Evolutionary conservation across 2,329 filamentous ascomycete genomes (phyloP).

Genomic region (Penicillium sp.): DNA sequence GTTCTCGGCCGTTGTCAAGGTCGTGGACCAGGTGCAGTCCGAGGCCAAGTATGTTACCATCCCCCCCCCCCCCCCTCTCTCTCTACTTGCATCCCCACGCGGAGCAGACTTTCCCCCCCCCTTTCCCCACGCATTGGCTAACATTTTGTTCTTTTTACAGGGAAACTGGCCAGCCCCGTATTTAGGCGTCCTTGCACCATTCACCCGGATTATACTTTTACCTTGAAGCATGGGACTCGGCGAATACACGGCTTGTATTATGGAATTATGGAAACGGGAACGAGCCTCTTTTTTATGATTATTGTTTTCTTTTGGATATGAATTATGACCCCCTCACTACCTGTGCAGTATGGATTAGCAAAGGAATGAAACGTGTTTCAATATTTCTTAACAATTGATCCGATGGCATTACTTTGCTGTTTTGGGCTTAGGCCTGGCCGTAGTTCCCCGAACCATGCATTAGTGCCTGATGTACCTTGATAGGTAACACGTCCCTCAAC

Average conservation of each 20-base stretch:
- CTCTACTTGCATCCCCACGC: not conserved
- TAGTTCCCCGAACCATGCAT: slow-evolving; percentile 7
- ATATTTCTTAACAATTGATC: not conserved
- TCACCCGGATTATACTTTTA: slow-evolving; percentile 18
- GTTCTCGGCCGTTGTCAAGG: slow-evolving; percentile 73
- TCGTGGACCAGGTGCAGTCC: slow-evolving; percentile 82
- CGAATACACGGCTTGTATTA: slow-evolving; percentile 40
- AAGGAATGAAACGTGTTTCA: slow-evolving; percentile 11
- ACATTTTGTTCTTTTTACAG: slow-evolving; percentile 28
- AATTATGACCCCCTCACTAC: slow-evolving; percentile 18
- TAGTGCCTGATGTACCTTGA: slow-evolving; percentile 1
- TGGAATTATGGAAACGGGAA: slow-evolving; percentile 19
- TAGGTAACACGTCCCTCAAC: not conserved
- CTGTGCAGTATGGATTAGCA: slow-evolving; percentile 23
- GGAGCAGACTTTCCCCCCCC: not conserved
- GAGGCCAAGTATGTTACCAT: slow-evolving; percentile 45
- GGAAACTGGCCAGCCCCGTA: slow-evolving; percentile 38
- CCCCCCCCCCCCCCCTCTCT: not conserved
- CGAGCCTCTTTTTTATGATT: slow-evolving; percentile 28
- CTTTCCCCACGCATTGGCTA: slow-evolving; percentile 12
- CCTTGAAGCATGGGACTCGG: slow-evolving; percentile 40
- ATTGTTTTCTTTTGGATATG: slow-evolving; percentile 14
- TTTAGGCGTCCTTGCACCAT: slow-evolving; percentile 30
- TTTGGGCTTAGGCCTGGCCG: slow-evolving; percentile 1
- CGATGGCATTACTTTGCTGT: slow-evolving; percentile 4